Evolutionary conservation across 345 rosid genomes (phyloP).

Genomic region (Citrus cavaleriei): DNA sequence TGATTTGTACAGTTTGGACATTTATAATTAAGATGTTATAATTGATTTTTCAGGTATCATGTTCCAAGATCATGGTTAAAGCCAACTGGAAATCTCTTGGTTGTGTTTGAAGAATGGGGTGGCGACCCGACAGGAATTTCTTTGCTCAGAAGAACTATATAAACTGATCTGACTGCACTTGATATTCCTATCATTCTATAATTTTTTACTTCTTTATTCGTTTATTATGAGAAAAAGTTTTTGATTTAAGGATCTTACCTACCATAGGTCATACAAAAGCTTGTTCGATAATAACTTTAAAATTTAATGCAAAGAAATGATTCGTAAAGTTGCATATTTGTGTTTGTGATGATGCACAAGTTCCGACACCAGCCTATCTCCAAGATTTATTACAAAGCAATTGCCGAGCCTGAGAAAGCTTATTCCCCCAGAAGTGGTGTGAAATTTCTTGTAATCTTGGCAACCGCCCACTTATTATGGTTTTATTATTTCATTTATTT

Average conservation of each 20-base stretch:
- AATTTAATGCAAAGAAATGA: neutral
- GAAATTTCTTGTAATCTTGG: too few species aligned
- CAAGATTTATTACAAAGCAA: neutral
- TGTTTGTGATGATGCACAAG: neutral
- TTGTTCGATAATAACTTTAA: neutral
- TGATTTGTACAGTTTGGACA: neutral
- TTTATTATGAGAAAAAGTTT: neutral
- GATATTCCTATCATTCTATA: too few species aligned
- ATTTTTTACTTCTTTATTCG: neutral
- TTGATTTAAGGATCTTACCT: neutral
- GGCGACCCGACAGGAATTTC: conserved; percentile 78
- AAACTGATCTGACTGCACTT: neutral
- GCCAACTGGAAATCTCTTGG: conserved; percentile 58
- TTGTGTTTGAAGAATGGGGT: conserved; percentile 85
- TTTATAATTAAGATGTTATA: too few species aligned
- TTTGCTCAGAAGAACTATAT: conserved; percentile 54
- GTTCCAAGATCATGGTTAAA: conserved; percentile 84
- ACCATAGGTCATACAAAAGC: neutral
- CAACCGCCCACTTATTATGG: too few species aligned
- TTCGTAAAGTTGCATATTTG: neutral
- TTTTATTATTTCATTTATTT: too few species aligned
- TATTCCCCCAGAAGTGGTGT: too few species aligned
- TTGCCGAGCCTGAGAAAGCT: neutral
- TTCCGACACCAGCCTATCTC: neutral
- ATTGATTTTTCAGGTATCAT: conserved; percentile 23